These are phyloP conservation scores for Agaricus sinodeliciosus DNA, from an alignment of 768 basidiomycete genomes.

Conservation along the genomic window DNA sequence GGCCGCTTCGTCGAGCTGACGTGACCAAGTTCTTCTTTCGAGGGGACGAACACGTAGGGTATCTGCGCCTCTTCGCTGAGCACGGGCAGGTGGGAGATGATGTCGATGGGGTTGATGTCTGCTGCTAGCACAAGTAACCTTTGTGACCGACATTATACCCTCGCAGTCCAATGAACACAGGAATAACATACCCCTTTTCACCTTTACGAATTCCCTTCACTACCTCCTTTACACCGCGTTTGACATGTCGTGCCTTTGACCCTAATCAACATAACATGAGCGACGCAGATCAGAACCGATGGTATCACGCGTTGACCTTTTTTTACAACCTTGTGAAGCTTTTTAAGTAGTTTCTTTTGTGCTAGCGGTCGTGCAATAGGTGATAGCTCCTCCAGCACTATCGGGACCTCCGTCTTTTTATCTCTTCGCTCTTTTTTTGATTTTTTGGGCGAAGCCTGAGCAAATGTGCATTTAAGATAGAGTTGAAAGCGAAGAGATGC, in stretches of 20 bases:
- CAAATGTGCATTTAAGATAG: slow-evolving; percentile 10
- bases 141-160: background rate
- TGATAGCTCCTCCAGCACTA: slow-evolving; percentile 77
- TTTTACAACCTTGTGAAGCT: slow-evolving; percentile 91
- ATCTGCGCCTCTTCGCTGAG: slow-evolving; percentile 90
- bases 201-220: slow-evolving; percentile 97
- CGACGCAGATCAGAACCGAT: background rate
- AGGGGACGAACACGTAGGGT: slow-evolving; percentile 85
- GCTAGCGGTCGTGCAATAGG: slow-evolving; percentile 95
- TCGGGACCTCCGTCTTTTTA: slow-evolving; percentile 56
- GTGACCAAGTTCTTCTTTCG: slow-evolving; percentile 93
- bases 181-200: slow-evolving; percentile 76
- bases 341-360: slow-evolving; percentile 88
- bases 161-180: background rate
- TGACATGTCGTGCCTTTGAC: slow-evolving; percentile 90
- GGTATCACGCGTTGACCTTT: slow-evolving; percentile 46
- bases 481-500: slow-evolving; percentile 12
- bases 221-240: slow-evolving; percentile 97
- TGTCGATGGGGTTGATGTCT: slow-evolving; percentile 97
- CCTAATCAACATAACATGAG: slow-evolving; percentile 37
- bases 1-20: slow-evolving; percentile 97
- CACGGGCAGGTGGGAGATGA: slow-evolving; percentile 93
- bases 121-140: slow-evolving; percentile 90
- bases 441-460: slow-evolving; percentile 46
- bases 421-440: slow-evolving; percentile 45